These are phyloP conservation scores for Dimocarpus longan DNA, from an alignment of 345 rosid species.

Conservation along the genomic window DNA sequence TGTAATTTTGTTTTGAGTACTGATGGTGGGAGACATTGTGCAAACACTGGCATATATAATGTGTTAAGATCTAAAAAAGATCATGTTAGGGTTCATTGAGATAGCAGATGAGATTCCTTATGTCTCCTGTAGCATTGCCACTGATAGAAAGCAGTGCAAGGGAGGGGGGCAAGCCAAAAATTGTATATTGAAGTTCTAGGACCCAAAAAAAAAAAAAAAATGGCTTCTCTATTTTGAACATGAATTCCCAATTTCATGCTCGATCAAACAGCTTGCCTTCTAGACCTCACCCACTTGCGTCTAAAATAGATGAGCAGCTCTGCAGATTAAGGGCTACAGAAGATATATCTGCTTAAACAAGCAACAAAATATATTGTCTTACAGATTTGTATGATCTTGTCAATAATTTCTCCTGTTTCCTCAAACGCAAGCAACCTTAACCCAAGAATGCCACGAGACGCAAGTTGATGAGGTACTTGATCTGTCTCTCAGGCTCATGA, in stretches of 20 bases:
- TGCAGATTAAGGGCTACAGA: conserved; percentile 29
- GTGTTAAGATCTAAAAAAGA: not conserved
- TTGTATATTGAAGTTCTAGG: not conserved
- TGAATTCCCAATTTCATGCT: conserved; percentile 23
- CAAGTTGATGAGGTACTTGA: conserved; percentile 27
- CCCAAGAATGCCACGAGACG: conserved; percentile 15
- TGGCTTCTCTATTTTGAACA: conserved; percentile 16
- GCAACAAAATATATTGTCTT: conserved; percentile 15
- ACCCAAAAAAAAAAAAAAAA: not conserved
- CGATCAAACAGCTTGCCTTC: conserved; percentile 44
- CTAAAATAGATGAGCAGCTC: conserved; percentile 32
- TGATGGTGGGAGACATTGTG: too few species aligned
- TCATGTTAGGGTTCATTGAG: not conserved
- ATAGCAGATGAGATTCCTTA: not conserved
- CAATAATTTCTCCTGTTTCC: conserved; percentile 28
- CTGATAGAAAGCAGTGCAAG: not conserved
- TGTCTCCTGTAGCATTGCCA: not conserved
- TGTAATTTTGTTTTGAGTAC: too few species aligned
- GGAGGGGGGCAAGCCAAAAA: not conserved
- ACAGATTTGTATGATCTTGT: conserved; percentile 32
- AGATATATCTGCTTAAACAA: conserved; percentile 25
- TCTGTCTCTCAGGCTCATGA: conserved; percentile 33
- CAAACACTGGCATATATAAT: too few species aligned
- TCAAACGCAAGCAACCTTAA: conserved; percentile 16
- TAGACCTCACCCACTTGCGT: conserved; percentile 33